phyloP scores from a whole-genome alignment of 2,329 filamentous ascomycete genomes.

The Talaromyces piceae region DNA sequence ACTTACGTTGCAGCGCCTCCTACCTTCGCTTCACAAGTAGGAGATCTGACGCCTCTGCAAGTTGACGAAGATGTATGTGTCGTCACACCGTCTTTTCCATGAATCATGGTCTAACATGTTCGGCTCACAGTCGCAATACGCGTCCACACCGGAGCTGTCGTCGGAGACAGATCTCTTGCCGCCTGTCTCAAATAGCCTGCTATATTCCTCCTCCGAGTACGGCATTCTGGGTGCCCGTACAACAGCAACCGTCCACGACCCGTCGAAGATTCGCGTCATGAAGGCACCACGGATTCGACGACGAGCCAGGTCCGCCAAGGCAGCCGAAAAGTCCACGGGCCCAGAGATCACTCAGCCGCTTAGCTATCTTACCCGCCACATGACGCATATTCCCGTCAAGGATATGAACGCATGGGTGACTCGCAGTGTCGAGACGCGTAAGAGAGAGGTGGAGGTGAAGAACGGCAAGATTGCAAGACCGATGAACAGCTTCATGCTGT shows the following conservation, averaged over 20 bases:
- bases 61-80: conserved; percentile 6
- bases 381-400: conserved; percentile 50
- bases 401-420: conserved; percentile 78
- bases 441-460: conserved; percentile 61
- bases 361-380: conserved; percentile 16
- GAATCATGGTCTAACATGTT: background rate
- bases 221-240: background rate
- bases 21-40: conserved; percentile 1
- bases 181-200: background rate
- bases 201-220: background rate
- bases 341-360: conserved; percentile 15
- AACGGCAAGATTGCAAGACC: conserved; percentile 77
- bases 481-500: conserved; percentile 98
- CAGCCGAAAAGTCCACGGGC: conserved; percentile 8
- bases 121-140: background rate
- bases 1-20: background rate
- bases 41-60: background rate
- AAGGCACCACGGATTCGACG: conserved; percentile 15
- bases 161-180: background rate
- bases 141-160: background rate
- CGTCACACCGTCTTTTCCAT: background rate
- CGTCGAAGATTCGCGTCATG: conserved; percentile 15
- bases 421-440: conserved; percentile 59
- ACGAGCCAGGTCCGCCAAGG: conserved; percentile 13
- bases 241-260: conserved; percentile 2